Conservation (phyloP, 192 early-diverging fungal genomes). For the Linnemannia elongata region DNA sequence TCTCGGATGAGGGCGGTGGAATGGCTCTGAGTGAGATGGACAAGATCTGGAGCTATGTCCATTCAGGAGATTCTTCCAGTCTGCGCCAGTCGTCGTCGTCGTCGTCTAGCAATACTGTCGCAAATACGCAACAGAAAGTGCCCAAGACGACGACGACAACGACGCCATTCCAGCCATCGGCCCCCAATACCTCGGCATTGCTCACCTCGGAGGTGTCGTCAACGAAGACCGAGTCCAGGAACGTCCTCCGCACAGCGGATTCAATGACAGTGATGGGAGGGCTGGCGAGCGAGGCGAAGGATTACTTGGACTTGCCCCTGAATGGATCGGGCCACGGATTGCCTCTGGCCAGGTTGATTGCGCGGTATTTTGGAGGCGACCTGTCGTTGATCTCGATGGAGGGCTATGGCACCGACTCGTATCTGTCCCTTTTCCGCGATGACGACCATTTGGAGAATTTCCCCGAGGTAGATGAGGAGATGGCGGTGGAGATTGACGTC, state of each 20-base stretch:
- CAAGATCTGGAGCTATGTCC: slow-evolving; percentile 72
- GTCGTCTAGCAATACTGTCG: background rate
- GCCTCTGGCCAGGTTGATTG: slow-evolving; percentile 70
- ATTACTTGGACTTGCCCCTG: slow-evolving; percentile 49
- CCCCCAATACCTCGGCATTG: slow-evolving; percentile 16
- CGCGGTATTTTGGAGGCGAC: slow-evolving; percentile 78
- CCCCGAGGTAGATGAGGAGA: slow-evolving; percentile 53
- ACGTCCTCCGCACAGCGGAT: slow-evolving; percentile 18
- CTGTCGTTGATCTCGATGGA: slow-evolving; percentile 76
- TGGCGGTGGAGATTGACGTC: slow-evolving; percentile 47
- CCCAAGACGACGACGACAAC: slow-evolving; percentile 26
- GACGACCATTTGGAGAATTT: slow-evolving; percentile 58
- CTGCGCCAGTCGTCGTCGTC: slow-evolving; percentile 6
- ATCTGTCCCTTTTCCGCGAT: slow-evolving; percentile 60
- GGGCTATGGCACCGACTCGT: slow-evolving; percentile 74
- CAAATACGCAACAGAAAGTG: background rate
- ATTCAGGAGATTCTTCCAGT: slow-evolving; percentile 44
- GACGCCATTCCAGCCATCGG: slow-evolving; percentile 27
- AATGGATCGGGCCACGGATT: slow-evolving; percentile 55
- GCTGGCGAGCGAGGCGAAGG: slow-evolving; percentile 42
- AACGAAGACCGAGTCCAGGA: background rate
- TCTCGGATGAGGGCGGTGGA: slow-evolving; percentile 79
- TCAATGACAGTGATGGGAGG: slow-evolving; percentile 54
- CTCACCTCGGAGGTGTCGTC: slow-evolving; percentile 13
- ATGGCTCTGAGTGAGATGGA: slow-evolving; percentile 71